phyloP scores from a whole-genome alignment of 805 yeast species.

The Metschnikowia bowlesiae region DNA sequence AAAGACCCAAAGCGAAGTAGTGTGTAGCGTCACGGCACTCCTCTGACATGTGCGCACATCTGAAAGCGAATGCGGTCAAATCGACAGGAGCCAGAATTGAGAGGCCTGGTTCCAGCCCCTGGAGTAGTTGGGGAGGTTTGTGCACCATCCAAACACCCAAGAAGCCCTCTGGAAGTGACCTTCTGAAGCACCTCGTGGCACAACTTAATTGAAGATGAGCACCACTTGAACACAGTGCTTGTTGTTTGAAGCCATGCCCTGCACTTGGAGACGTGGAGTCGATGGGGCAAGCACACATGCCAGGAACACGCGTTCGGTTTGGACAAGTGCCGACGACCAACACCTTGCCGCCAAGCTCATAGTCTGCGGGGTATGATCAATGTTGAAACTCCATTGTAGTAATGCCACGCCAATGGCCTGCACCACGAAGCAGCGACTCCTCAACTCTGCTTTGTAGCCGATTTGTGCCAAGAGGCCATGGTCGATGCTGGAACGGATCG shows the following conservation, averaged over 20 bases:
- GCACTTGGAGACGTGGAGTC: constrained; percentile 48
- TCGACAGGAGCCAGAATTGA: constrained; percentile 55
- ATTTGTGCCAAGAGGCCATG: constrained; percentile 45
- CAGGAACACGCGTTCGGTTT: constrained; percentile 62
- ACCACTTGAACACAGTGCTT: constrained; percentile 52
- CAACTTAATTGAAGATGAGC: constrained; percentile 56
- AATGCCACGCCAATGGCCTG: constrained; percentile 71
- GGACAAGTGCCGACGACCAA: constrained; percentile 54
- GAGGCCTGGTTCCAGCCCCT: constrained; percentile 50
- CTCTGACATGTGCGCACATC: constrained; percentile 69
- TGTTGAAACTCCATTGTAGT: constrained; percentile 67
- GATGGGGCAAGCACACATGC: constrained; percentile 52
- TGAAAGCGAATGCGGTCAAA: constrained; percentile 74
- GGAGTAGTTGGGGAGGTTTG: constrained; percentile 53
- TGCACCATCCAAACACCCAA: constrained; percentile 52
- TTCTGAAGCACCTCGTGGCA: constrained; percentile 53
- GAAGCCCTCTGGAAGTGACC: constrained; percentile 43
- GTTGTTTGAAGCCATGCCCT: constrained; percentile 57
- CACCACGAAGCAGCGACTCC: constrained; percentile 54
- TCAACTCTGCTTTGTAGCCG: constrained; percentile 68
- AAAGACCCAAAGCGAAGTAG: constrained; percentile 63
- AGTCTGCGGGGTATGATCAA: constrained; percentile 62
- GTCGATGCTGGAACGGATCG: constrained; percentile 15
- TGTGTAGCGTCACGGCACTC: constrained; percentile 61
- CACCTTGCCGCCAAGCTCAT: constrained; percentile 61